Evolutionary conservation across 2,329 filamentous ascomycete species (phyloP).

Genomic region (Proliferodiscus dingleyae): DNA sequence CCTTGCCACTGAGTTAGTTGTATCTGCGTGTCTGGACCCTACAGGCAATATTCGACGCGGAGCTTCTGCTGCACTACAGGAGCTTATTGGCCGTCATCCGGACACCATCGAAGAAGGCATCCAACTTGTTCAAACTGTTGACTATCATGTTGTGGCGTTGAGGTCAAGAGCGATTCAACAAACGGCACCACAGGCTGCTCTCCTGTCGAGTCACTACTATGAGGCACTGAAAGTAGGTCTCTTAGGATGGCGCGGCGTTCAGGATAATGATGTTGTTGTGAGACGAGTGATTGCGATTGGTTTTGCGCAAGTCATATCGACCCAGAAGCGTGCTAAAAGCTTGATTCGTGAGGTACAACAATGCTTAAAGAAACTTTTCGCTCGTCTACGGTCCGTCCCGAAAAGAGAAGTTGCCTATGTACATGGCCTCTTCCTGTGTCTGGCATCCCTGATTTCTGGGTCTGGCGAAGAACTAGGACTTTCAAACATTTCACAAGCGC

Average conservation of each 20-base stretch:
- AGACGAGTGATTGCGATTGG: slow-evolving; percentile 67
- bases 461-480: neutral
- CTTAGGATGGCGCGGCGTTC: slow-evolving; percentile 83
- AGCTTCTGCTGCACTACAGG: slow-evolving; percentile 88
- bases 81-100: slow-evolving; percentile 88
- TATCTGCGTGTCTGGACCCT: slow-evolving; percentile 79
- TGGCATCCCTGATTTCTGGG: slow-evolving; percentile 50
- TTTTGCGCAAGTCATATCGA: slow-evolving; percentile 54
- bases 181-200: slow-evolving; percentile 65
- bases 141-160: slow-evolving; percentile 91
- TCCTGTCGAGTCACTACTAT: slow-evolving; percentile 59
- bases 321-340: too few relatives aligned
- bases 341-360: too few relatives aligned
- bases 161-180: slow-evolving; percentile 75
- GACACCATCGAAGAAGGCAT: slow-evolving; percentile 81
- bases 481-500: neutral
- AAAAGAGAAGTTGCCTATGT: slow-evolving; percentile 60
- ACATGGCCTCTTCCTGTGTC: slow-evolving; percentile 60
- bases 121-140: slow-evolving; percentile 77
- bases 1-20: slow-evolving; percentile 75
- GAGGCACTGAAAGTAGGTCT: slow-evolving; percentile 67
- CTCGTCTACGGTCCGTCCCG: neutral
- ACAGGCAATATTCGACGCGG: slow-evolving; percentile 91
- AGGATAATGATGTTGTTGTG: slow-evolving; percentile 69
- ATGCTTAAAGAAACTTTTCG: neutral